Evolutionary conservation across 148 eudicot genomes (phyloP).

Genomic region (Arctostaphylos glauca): DNA sequence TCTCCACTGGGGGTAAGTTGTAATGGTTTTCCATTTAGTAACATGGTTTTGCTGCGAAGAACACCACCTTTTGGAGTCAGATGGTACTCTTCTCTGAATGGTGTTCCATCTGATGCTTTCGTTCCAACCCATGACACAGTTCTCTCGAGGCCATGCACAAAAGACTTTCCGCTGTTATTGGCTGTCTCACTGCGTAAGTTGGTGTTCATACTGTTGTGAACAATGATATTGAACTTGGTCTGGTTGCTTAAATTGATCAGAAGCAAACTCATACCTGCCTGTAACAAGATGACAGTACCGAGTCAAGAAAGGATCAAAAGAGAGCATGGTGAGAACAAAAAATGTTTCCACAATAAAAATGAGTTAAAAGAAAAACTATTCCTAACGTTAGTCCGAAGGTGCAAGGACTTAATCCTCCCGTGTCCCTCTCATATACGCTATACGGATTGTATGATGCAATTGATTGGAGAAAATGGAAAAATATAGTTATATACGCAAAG

Average conservation of each 20-base stretch:
- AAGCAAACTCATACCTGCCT: constrained; percentile 75
- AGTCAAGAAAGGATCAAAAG: neutral
- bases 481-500: neutral
- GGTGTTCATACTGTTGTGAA: constrained; percentile 29
- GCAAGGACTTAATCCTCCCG: neutral
- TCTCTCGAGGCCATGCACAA: constrained; percentile 38
- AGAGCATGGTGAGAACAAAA: neutral
- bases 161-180: constrained; percentile 21
- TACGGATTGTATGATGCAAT: neutral
- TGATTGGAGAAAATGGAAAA: neutral
- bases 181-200: constrained; percentile 20
- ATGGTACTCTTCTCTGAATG: constrained; percentile 65
- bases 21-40: constrained; percentile 55
- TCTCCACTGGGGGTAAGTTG: constrained; percentile 40
- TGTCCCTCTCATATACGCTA: neutral
- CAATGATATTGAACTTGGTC: constrained; percentile 34
- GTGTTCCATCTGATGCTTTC: constrained; percentile 43
- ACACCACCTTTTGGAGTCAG: constrained; percentile 54
- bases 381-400: neutral
- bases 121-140: constrained; percentile 67
- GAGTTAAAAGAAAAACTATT: too few relatives aligned
- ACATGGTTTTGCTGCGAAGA: constrained; percentile 50
- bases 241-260: constrained; percentile 77
- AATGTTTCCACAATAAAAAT: neutral
- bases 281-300: constrained; percentile 19